Evolutionary conservation across 2,329 filamentous ascomycete species (phyloP), one percentile per base, ranked within the genome.

Genomic region (Cladosporium velox): DNA sequence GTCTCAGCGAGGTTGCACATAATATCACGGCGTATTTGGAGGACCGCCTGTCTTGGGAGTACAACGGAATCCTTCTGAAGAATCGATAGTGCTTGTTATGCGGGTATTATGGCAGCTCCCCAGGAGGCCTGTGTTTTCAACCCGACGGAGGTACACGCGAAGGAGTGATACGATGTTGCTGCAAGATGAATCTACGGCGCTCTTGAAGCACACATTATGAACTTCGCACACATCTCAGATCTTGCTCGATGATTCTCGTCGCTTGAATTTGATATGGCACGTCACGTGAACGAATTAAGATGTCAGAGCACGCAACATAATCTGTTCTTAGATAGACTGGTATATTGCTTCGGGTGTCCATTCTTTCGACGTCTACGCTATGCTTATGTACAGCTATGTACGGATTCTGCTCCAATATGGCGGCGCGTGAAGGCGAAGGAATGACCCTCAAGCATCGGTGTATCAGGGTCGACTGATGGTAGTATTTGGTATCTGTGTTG

Each of bases 1-100:
- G 52, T 55, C 52, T 55, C 30, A 55, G 28, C 15, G 52, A 55
- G 52, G 30, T 34, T 55, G 52, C 15, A 55, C 30, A 55, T n/a
- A 34, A n/a, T 32, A 30, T 21, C 30, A 55, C 30, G 28, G 52
- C 52, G 52, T 34, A 55, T 10, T 30, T 34, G 18, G 10, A 24
- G n/a, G 28, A 55, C 52, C 26, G 52, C 28, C 24, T 12, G n/a
- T 21, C 41, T 47, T 4, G 10, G 12, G 41, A 24, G n/a, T 10
- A 3, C n/a, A 18, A 12, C 21, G 2, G 3, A 12, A 21, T 47
- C 7, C 2, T 12, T 21, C 12, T 6, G 10, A 18, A 47, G 3
- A 6, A 47, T 12, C 41, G n/a, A 47, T 15, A 47, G 10, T 47
- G 41, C 8, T 11, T 24, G 41, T 21, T 11, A 7, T 47, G 12